A percentile compares a stretch with the other conserved stretches of the same genome.
Evolutionary conservation across 2,329 filamentous ascomycete species (phyloP).

Genomic region (Colletotrichum aenigma): DNA sequence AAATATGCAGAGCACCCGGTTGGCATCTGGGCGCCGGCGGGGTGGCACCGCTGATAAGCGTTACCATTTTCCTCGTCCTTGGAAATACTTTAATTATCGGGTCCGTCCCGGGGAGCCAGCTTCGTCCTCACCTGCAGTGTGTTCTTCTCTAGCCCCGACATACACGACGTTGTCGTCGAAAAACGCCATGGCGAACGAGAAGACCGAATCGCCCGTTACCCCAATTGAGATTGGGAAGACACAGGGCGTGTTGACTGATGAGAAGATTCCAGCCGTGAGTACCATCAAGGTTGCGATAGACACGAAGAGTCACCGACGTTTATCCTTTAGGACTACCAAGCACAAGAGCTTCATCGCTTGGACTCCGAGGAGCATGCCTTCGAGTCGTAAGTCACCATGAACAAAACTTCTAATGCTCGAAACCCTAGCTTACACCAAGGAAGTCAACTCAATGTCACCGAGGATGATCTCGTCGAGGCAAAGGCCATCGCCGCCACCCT

Average conservation of each 20-base stretch:
- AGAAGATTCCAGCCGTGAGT: conserved; percentile 9
- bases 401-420: accelerated
- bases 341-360: conserved; percentile 1
- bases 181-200: conserved; percentile 14
- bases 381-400: neutral
- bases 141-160: neutral
- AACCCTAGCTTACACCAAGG: neutral
- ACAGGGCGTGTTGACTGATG: conserved; percentile 11
- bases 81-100: conserved; percentile 5
- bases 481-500: conserved; percentile 38
- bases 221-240: conserved; percentile 5
- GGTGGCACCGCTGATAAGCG: conserved; percentile 18
- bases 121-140: neutral
- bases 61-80: neutral
- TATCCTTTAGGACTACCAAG: neutral
- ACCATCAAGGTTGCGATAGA: neutral
- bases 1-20: neutral
- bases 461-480: conserved; percentile 48
- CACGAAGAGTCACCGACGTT: neutral
- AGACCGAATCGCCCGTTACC: conserved; percentile 1
- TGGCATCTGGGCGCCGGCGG: neutral
- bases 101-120: neutral
- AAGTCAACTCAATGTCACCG: conserved; percentile 38
- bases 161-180: neutral
- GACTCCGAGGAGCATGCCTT: conserved; percentile 14